Conservation (phyloP, 192 early-diverging fungal species). For the Mortierella hygrophila region DNA sequence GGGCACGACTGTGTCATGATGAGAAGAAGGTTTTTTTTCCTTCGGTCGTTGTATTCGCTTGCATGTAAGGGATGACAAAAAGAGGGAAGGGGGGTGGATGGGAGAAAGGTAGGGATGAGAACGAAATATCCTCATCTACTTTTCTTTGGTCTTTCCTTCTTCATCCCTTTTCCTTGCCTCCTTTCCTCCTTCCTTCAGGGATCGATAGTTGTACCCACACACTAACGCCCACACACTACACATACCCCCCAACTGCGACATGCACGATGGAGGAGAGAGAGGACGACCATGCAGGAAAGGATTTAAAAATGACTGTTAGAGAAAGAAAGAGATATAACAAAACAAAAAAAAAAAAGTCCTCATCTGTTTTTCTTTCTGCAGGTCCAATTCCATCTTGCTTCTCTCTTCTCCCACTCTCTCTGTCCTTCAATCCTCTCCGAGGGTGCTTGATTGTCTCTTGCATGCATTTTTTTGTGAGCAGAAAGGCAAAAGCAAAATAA, state of each 20-base stretch:
- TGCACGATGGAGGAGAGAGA: background rate
- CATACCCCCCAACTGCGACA: background rate
- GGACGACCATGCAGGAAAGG: background rate
- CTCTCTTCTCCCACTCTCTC: background rate
- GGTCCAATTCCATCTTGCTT: background rate
- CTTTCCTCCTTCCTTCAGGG: background rate
- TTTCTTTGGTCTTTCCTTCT: background rate
- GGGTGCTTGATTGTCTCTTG: slow-evolving; percentile 3
- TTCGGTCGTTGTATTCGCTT: no score
- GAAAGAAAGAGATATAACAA: background rate
- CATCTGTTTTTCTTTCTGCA: background rate
- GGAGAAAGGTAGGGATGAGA: background rate
- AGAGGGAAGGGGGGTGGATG: no score
- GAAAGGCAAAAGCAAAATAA: slow-evolving; percentile 13
- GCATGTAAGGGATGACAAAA: no score
- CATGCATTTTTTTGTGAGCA: slow-evolving; percentile 12
- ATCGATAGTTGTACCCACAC: background rate
- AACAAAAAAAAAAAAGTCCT: background rate
- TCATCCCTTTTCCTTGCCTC: background rate
- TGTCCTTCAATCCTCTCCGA: background rate
- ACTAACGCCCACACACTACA: no score
- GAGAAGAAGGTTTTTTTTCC: no score
- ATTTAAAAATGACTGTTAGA: background rate
- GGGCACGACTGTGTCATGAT: no score
- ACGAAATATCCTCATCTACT: background rate